Evolutionary conservation across 177 flowering plant species (phyloP).

Genomic region (Vitis hybrid): DNA sequence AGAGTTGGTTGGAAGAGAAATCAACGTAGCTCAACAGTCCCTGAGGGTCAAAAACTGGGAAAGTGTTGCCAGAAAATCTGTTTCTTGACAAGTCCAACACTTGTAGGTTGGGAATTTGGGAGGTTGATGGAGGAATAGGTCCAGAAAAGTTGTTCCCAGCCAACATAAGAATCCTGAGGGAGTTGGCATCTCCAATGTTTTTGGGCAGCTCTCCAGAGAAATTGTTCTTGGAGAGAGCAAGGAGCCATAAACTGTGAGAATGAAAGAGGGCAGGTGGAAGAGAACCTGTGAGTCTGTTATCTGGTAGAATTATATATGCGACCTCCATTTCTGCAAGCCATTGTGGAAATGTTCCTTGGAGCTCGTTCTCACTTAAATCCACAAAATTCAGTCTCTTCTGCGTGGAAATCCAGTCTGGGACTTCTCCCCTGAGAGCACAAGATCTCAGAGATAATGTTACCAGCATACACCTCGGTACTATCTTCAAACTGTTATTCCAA

Average conservation of each 20-base stretch:
- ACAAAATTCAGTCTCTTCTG: slow-evolving; percentile 37
- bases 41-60: slow-evolving; percentile 29
- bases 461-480: slow-evolving; percentile 36
- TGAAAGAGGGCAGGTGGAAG: slow-evolving; percentile 40
- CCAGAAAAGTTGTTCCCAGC: slow-evolving; percentile 49
- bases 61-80: slow-evolving; percentile 38
- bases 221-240: slow-evolving; percentile 44
- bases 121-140: slow-evolving; percentile 35
- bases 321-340: too few species aligned
- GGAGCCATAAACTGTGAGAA: slow-evolving; percentile 41
- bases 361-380: slow-evolving; percentile 45
- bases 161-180: slow-evolving; percentile 39
- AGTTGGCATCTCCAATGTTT: slow-evolving; percentile 40
- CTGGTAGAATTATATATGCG: slow-evolving; percentile 24
- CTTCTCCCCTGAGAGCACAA: slow-evolving; percentile 34
- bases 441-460: slow-evolving; percentile 37
- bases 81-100: slow-evolving; percentile 47
- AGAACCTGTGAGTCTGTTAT: slow-evolving; percentile 39
- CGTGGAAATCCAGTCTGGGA: slow-evolving; percentile 49
- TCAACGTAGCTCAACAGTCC: slow-evolving; percentile 1
- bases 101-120: slow-evolving; percentile 29
- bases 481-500: slow-evolving; percentile 37
- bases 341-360: slow-evolving; percentile 38
- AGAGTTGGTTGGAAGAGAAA: slow-evolving; percentile 21
- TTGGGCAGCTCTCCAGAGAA: slow-evolving; percentile 47